These are phyloP conservation scores for Spinacia oleracea DNA, from an alignment of 179 eudicot species.

Conservation along the genomic window DNA sequence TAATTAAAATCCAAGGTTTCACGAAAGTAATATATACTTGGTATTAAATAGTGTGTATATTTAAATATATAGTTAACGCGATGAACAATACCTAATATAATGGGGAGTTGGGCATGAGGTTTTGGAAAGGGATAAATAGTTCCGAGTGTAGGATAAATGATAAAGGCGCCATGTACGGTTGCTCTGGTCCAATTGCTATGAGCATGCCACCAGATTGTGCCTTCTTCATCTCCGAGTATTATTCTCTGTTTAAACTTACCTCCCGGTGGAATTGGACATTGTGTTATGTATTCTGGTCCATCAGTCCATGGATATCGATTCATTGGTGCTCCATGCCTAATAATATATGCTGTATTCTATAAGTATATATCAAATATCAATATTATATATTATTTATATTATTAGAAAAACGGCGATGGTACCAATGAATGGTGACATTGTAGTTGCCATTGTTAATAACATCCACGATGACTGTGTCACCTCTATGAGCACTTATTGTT, in stretches of 20 bases:
- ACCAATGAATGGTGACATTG: slow-evolving; percentile 40
- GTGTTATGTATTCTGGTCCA: slow-evolving; percentile 41
- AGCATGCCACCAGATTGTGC: slow-evolving; percentile 43
- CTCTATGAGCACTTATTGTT: slow-evolving; percentile 27
- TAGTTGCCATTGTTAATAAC: slow-evolving; percentile 29
- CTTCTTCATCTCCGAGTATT: slow-evolving; percentile 27
- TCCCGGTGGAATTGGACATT: slow-evolving; percentile 36
- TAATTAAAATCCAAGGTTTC: no score
- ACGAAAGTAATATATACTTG: no score
- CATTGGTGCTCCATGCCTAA: slow-evolving; percentile 36
- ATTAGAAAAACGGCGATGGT: no score
- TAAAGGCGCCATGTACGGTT: slow-evolving; percentile 33
- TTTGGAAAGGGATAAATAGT: slow-evolving; percentile 33
- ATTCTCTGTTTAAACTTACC: slow-evolving; percentile 31
- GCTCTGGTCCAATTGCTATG: slow-evolving; percentile 42
- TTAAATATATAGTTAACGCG: no score
- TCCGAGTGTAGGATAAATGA: slow-evolving; percentile 27
- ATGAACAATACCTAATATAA: slow-evolving; percentile 27
- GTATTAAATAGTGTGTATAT: no score
- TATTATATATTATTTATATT: no score
- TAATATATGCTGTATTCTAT: no score
- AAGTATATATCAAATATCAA: background rate
- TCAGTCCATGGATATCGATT: slow-evolving; percentile 35
- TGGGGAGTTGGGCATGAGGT: slow-evolving; percentile 23
- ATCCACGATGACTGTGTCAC: slow-evolving; percentile 32